These are phyloP conservation scores for Drechslerella coelobrocha DNA, from an alignment of 2,329 filamentous ascomycete species.

Conservation along the genomic window DNA sequence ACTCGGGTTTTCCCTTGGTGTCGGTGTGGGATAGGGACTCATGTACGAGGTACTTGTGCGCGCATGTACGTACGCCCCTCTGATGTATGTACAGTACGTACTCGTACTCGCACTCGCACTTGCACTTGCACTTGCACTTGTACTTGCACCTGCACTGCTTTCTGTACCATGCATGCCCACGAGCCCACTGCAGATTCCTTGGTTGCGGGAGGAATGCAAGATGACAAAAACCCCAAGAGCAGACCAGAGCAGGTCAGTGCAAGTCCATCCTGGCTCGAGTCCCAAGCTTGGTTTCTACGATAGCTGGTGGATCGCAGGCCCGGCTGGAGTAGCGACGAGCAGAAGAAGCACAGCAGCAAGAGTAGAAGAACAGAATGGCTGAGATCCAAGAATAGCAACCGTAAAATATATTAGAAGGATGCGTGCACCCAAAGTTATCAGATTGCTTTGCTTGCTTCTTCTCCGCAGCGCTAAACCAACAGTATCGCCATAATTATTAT, in stretches of 20 bases:
- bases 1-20: no score
- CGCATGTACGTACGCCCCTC: no score
- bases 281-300: no score
- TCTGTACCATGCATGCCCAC: background rate
- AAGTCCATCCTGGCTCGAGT: no score
- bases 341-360: no score
- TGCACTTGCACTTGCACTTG: background rate
- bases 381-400: slow-evolving; percentile 5
- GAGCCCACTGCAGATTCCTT: background rate
- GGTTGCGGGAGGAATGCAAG: background rate
- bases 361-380: background rate
- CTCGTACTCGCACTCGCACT: no score
- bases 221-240: background rate
- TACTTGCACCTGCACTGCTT: background rate
- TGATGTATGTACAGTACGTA: no score
- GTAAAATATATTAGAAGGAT: background rate
- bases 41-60: no score
- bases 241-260: background rate
- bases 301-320: no score
- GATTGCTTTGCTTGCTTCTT: slow-evolving; percentile 9
- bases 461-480: slow-evolving; percentile 7
- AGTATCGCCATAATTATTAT: background rate
- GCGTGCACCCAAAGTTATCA: no score
- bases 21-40: no score
- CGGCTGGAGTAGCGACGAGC: no score